Evolutionary conservation across 2,329 filamentous ascomycete species (phyloP), one percentile per base, ranked within the genome.

Genomic region (Metarhizium album): DNA sequence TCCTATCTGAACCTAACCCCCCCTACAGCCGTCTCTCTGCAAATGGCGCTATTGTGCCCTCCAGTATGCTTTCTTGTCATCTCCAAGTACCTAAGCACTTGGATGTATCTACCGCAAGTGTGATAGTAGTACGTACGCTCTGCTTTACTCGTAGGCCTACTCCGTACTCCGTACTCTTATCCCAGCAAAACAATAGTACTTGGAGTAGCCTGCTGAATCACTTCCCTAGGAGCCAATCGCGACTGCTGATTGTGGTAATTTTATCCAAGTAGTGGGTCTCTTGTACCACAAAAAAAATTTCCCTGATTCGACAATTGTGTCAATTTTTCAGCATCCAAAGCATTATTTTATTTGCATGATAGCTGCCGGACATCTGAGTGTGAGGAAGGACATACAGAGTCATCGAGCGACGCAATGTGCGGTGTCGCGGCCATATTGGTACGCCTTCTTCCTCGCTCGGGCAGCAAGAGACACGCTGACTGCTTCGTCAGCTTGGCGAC

Each of bases 401-500:
- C 33, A 35, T 35, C 33, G 16, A 35, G 35, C n/a, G 29, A 49
- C 29, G 42, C n/a, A 18, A 52, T 52, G 50, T 52, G 50, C 43
- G 50, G 50, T 52, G 42, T 52, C 29, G 46, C 46, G 13, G 50
- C 37, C 42, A 45, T 52, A 20, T 40, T 52, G 40, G 50, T 52
- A 49, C 18, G 50, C 48, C 42, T 20, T 35, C 42, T 16, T 20
- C 20, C 14, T 27, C 16, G 37, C 37, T 18, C 37, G 18, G 37
- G 37, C 8, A 40, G 37, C 33, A 40, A 40, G 37, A 40, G 18
- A 27, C 11, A 46, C 24, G 31, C 47, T 48, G 27, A 48, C 37
- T 42, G 3, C 29, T 24, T 24, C 48, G 20, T 20, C 47, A 66
- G 64, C 57, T 66, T 37, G 65, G 64, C 54, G 65, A 68, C 40